Base-by-base conservation (phyloP, 148 eudicot species). In the Rhododendron kiyosumense region DNA sequence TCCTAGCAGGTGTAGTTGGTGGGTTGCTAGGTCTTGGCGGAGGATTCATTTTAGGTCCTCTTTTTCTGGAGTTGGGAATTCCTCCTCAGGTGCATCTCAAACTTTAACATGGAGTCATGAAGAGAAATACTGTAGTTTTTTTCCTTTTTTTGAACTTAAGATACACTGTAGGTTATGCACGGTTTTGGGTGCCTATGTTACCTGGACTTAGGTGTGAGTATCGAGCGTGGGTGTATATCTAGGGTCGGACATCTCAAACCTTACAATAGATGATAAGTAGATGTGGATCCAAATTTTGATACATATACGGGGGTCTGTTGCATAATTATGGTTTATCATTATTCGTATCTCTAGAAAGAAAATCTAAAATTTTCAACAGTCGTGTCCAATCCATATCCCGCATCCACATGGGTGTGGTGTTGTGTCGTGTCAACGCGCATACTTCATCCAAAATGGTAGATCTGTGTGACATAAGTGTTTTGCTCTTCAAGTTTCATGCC, bases 1-100 rank as follows among this genome's bases (percentile, higher is more conserved):
- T 94, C 38, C 32, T 95, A 84, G 98, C 99, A 75, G 99, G 99
- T 87, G 15, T 96, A 11, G 99, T 94, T 67, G 99, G 99, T 77
- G 99, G 99, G 38, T 89, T 96, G 57, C 94, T 96, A 67, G 99
- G 99, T 82, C 91, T 94, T 24, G 99, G 99, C n/a, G 99, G 98
- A 82, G 99, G 99, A 54, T 96, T 96, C 84, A 94, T 96, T 84
- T 88, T 96, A 84, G 98, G 96, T 48, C 99, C 99, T 4, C 85
- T 96, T 63, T 96, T 96, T 87, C 89, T 96, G 93, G 98, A 96
- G 90, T 88, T 96, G 2, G 98, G 96, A 17, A 90, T 96, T 82
- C 99, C 98, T 89, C 99, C 99, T 83, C 99, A 96, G 94, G 98
- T 96, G 87, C 85, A 88, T 85, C 83, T n/a, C 32, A 22, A 26